Evolutionary conservation across 306 rosid species (phyloP).

Genomic region (Trifolium repens): DNA sequence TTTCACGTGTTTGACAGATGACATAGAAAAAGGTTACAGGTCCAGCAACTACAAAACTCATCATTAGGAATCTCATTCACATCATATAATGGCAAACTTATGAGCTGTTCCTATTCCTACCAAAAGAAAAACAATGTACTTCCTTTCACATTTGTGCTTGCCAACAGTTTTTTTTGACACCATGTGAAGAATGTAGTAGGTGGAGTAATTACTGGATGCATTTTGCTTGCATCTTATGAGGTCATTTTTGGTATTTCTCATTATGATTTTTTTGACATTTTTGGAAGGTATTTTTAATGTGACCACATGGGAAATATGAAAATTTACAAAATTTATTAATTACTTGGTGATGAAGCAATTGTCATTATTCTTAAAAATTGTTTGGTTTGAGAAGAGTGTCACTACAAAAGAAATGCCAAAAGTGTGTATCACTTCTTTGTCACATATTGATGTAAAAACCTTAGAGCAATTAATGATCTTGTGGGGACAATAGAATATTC

Average conservation of each 20-base stretch:
- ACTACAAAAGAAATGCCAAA: conserved; percentile 28
- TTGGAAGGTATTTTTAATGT: not conserved
- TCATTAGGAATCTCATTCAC: conserved; percentile 24
- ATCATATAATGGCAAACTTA: not conserved
- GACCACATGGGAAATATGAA: conserved; percentile 29
- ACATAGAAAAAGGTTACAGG: not conserved
- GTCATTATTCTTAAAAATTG: conserved; percentile 15
- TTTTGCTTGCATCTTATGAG: not conserved
- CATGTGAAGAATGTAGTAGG: conserved; percentile 3
- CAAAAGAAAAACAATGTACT: not conserved
- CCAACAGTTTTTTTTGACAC: not conserved
- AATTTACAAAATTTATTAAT: conserved; percentile 36
- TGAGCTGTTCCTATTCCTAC: conserved; percentile 4
- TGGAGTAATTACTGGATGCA: not conserved
- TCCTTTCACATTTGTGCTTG: not conserved
- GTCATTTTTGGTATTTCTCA: not conserved
- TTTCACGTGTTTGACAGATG: conserved; percentile 40
- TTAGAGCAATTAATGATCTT: conserved; percentile 11
- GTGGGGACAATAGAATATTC: conserved; percentile 9
- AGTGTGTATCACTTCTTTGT: conserved; percentile 26
- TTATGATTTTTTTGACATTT: conserved; percentile 17
- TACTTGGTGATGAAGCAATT: conserved; percentile 6
- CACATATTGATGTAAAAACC: conserved; percentile 6
- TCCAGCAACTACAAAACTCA: not conserved
- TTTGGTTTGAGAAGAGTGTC: not conserved